A percentile compares a stretch with the other conserved stretches of the same genome.
Conservation (phyloP, 441 rosid genomes). For the Rhodomyrtus psidioides region DNA sequence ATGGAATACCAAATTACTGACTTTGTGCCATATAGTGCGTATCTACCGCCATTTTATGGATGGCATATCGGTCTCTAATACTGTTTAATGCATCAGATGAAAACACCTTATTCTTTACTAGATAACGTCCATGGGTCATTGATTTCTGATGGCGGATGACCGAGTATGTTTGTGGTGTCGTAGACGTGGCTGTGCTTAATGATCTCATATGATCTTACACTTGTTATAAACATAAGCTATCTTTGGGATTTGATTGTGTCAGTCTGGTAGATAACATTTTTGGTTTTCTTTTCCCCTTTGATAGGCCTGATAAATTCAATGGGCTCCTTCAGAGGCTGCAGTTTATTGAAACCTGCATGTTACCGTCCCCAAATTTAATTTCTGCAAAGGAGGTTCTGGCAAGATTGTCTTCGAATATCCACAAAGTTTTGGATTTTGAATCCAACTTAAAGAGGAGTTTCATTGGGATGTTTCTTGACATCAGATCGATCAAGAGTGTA, state of each 20-base stretch:
- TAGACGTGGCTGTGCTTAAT: background rate
- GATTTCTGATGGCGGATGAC: background rate
- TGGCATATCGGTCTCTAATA: background rate
- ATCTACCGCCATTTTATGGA: background rate
- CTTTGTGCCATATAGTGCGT: background rate
- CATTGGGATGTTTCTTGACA: constrained; percentile 26
- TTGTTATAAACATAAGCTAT: background rate
- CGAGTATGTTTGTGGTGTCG: background rate
- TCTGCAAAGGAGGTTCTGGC: constrained; percentile 25
- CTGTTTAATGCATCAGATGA: background rate
- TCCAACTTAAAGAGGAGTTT: constrained; percentile 27
- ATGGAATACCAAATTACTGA: background rate
- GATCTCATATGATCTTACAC: background rate
- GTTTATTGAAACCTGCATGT: constrained; percentile 29
- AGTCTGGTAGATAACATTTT: background rate
- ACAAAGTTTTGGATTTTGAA: constrained; percentile 21
- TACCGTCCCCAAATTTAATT: constrained; percentile 22
- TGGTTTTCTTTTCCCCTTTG: constrained; percentile 3
- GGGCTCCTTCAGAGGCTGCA: constrained; percentile 46
- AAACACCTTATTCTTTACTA: background rate
- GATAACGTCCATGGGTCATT: background rate
- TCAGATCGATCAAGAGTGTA: constrained; percentile 22
- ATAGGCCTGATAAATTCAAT: constrained; percentile 50
- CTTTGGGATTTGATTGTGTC: background rate
- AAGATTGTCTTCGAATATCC: constrained; percentile 33